A percentile compares a stretch with the other conserved stretches of the same genome.
These are phyloP conservation scores for Quercus robur DNA, from an alignment of 306 rosid genomes.

Conservation along the genomic window DNA sequence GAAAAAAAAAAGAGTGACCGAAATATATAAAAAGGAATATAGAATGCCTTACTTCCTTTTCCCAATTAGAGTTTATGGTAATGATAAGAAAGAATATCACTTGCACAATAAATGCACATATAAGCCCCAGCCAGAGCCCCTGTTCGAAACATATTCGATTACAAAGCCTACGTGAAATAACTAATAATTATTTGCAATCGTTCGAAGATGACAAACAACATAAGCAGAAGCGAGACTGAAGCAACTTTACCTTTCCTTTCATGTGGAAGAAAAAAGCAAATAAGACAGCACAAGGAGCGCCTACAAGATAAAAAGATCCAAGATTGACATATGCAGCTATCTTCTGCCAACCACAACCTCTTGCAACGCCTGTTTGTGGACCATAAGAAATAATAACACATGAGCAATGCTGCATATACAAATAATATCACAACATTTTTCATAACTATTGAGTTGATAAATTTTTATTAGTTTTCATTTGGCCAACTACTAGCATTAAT, in stretches of 20 bases:
- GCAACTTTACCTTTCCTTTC: slow-evolving; percentile 59
- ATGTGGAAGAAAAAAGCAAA: slow-evolving; percentile 53
- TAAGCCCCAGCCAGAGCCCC: slow-evolving; percentile 80
- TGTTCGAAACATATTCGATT: neutral
- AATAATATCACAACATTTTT: no score
- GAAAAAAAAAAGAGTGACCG: neutral
- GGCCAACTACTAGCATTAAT: fast-evolving
- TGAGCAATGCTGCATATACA: no score
- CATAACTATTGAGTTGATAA: fast-evolving
- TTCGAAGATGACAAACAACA: no score
- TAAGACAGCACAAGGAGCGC: slow-evolving; percentile 56
- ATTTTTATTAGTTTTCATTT: no score
- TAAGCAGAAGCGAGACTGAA: neutral
- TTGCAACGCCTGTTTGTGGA: slow-evolving; percentile 49
- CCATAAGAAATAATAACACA: neutral
- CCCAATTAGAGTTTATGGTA: slow-evolving; percentile 62
- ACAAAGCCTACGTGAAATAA: neutral
- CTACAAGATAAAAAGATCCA: slow-evolving; percentile 70
- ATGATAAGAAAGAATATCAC: slow-evolving; percentile 32
- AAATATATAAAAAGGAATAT: neutral
- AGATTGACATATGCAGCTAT: slow-evolving; percentile 70
- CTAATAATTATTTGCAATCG: no score
- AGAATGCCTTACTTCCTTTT: slow-evolving; percentile 40
- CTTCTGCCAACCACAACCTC: slow-evolving; percentile 91
- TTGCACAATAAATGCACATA: slow-evolving; percentile 69